phyloP scores from a whole-genome alignment of 1,284 basidiomycete species.

The Ustilago shanxiensis region DNA sequence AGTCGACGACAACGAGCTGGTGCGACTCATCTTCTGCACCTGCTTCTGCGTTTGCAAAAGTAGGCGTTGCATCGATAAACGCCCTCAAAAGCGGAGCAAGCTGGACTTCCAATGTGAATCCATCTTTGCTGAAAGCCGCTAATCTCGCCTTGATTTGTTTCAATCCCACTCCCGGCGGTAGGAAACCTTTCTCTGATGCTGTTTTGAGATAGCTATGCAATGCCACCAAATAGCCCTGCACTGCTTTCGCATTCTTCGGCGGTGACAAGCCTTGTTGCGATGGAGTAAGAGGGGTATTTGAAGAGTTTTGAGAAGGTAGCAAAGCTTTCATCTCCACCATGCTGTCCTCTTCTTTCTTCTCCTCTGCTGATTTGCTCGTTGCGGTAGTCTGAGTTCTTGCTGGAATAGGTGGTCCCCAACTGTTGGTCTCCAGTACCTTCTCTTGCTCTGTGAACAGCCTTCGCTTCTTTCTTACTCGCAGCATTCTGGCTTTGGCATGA shows the following conservation, averaged over 20 bases:
- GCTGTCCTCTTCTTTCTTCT: background rate
- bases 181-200: constrained; percentile 14
- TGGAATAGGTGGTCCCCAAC: constrained; percentile 28
- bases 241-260: constrained; percentile 20
- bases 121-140: background rate
- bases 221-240: constrained; percentile 18
- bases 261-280: constrained; percentile 8
- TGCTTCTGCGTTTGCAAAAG: background rate
- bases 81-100: constrained; percentile 17
- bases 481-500: constrained; percentile 18
- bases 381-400: background rate
- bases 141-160: constrained; percentile 33
- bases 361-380: background rate
- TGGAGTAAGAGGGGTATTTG: background rate
- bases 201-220: constrained; percentile 29
- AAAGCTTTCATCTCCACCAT: constrained; percentile 12
- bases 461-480: constrained; percentile 38
- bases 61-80: constrained; percentile 22
- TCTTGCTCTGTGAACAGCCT: constrained; percentile 42
- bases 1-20: constrained; percentile 9
- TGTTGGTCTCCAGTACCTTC: constrained; percentile 29
- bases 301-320: constrained; percentile 27
- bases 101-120: constrained; percentile 27
- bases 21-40: background rate
- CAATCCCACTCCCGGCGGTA: constrained; percentile 15